Base-by-base conservation (phyloP, 495 filamentous ascomycete species). In the Penicilliopsis zonata region DNA sequence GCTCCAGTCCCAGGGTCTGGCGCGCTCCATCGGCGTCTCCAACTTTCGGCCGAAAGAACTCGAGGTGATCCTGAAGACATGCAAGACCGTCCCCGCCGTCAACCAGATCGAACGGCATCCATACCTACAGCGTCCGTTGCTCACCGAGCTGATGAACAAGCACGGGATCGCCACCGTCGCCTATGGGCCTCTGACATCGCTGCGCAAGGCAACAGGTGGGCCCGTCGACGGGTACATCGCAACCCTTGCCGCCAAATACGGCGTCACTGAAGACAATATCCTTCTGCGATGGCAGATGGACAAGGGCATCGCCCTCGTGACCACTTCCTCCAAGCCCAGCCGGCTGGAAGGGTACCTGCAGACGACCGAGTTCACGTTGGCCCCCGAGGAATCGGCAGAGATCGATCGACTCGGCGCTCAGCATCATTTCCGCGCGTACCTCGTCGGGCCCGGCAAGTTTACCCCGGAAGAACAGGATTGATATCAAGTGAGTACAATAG, bases 21-120 rank as follows among this genome's bases (percentile, higher is more conserved):
- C 80, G 7, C 72, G 72, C 30, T 76, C 74, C 13, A 92, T 94
- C 46, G 86, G 86, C 9, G 84, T 93, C 3, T 86, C 80, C 38
- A 94, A 93, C 48, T 92, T 74, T 57, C 45, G 81, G 8, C 61
- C 73, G 20, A 50, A 57, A 21, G 70, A 93, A 45, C 60, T 94
- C 12, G 71, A 85, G 44, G 63, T 67, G 2, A 69, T 79, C 22
- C 53, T 92, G 9, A 53, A 72, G 34, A 82, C 74, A 0, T 77
- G 80, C 13, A 74, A 61, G 24, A 48, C 72, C 13, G 49, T 61
- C 9, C 86, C 86, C 0, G 73, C 63, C 2, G 67, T 86, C 44
- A 93, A 94, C 55, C 86, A 93, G 63, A 82, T 93, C 38, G 85
- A 94, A 54, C 88, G 72, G 44, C 82, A 93, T 45, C 80, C 84